Evolutionary conservation across 257 asterid genomes (phyloP), one percentile per base, ranked within the genome.

Genomic region (Lycium barbarum): DNA sequence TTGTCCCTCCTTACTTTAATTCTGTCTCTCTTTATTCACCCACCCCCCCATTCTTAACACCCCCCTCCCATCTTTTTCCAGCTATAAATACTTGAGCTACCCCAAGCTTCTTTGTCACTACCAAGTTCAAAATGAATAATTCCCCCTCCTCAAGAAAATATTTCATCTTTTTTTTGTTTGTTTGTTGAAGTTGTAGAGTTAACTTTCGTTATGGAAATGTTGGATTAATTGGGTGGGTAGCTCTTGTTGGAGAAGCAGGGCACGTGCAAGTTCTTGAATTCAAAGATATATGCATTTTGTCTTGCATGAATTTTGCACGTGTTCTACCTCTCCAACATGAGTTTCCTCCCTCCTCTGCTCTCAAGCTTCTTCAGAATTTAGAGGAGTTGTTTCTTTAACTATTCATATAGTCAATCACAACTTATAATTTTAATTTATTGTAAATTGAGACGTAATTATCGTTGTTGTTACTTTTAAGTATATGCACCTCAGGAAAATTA

Each of bases 191-290:
- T 45, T 73, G 5, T 10, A 51, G 51, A 68, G 62, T 76, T 74
- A 74, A 11, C 13, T 47, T 22, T 76, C 13, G 40, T 74, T 12
- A 26, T 76, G 38, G 15, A 76, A 76, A 76, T 76, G 14, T 54
- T 53, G 45, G 14, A 14, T 51, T 53, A 26, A 76, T 22, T 76
- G 87, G 88, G 65, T 93, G 45, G 92, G 80, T 85, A 83, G 73
- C 92, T 83, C 97, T 63, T 20, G 98, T 83, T 94, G 98, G 98
- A 94, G 98, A 92, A 94, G 95, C 90, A 89, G 97, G 90, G 96
- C 98, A 92, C 96, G 97, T 93, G 98, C 98, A 94, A 61, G 83
- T 82, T 84, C 87, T 59, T 55, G 71, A 70, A 63, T 80, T 85
- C 33, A n/a, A 22, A 18, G 0, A 49, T 2, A 38, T 13, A 35